These are phyloP conservation scores for Crotalaria pallida DNA, from an alignment of 306 rosid species.

Conservation along the genomic window DNA sequence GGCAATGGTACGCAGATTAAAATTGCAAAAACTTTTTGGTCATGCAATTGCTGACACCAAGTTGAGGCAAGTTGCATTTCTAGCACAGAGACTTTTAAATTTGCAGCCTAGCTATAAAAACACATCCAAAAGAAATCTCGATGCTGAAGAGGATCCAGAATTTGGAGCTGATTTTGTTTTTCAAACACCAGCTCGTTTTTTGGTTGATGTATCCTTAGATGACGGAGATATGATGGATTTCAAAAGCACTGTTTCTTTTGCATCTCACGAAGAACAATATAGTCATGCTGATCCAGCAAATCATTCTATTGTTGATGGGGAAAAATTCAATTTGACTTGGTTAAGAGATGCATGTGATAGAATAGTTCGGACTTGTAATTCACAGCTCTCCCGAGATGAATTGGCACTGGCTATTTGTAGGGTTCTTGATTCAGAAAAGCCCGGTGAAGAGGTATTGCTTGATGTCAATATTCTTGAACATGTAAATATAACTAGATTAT, in stretches of 20 bases:
- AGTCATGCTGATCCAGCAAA: conserved; percentile 14
- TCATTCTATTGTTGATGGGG: conserved; percentile 34
- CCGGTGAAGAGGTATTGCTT: conserved; percentile 84
- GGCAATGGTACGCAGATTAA: conserved; percentile 50
- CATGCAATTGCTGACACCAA: conserved; percentile 53
- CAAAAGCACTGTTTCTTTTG: conserved; percentile 36
- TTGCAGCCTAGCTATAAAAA: conserved; percentile 55
- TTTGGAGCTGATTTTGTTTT: conserved; percentile 85
- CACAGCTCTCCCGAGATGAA: conserved; percentile 67
- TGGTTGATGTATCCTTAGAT: conserved; percentile 71
- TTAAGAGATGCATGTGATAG: conserved; percentile 73
- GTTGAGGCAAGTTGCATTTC: conserved; percentile 61
- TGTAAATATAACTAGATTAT: neutral
- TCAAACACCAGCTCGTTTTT: conserved; percentile 71
- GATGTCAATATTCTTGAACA: conserved; percentile 2
- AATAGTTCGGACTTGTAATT: conserved; percentile 44
- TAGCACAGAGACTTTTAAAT: conserved; percentile 49
- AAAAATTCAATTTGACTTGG: conserved; percentile 68
- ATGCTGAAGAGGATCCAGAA: conserved; percentile 41
- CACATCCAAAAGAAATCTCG: conserved; percentile 27
- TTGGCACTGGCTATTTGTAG: conserved; percentile 88
- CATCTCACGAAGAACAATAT: conserved; percentile 38
- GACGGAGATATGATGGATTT: conserved; percentile 55
- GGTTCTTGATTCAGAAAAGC: conserved; percentile 86
- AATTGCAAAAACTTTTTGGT: conserved; percentile 64